phyloP scores from a whole-genome alignment of 1,139 yeast species.

The Kodamaea anthophila region DNA sequence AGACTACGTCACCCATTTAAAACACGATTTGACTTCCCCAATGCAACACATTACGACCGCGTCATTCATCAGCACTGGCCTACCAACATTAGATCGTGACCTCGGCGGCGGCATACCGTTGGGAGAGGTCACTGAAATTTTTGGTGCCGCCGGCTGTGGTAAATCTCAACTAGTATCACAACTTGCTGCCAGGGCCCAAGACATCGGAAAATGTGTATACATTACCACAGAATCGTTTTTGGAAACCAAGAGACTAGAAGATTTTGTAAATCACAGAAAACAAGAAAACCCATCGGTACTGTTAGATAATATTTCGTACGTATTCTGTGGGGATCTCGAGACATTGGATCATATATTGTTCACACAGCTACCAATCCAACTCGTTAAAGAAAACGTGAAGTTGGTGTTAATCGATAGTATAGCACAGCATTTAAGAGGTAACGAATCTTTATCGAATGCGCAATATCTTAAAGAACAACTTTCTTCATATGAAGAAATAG shows the following conservation, averaged over 20 bases:
- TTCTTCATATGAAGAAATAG: conserved; percentile 17
- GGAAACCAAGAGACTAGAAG: conserved; percentile 55
- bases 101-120: conserved; percentile 66
- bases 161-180: conserved; percentile 75
- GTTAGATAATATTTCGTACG: conserved; percentile 50
- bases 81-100: conserved; percentile 45
- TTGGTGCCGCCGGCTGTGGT: conserved; percentile 82
- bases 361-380: conserved; percentile 61
- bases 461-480: conserved; percentile 21
- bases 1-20: conserved; percentile 28
- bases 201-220: conserved; percentile 40
- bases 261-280: conserved; percentile 15
- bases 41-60: not conserved
- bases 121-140: conserved; percentile 69
- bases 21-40: conserved; percentile 4
- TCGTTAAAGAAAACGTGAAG: conserved; percentile 36
- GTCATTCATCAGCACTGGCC: conserved; percentile 51
- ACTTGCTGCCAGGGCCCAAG: conserved; percentile 52
- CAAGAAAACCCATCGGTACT: conserved; percentile 17
- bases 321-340: conserved; percentile 64
- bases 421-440: conserved; percentile 79
- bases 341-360: conserved; percentile 67
- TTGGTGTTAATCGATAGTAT: conserved; percentile 71
- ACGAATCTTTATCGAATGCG: conserved; percentile 36
- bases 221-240: conserved; percentile 73